Evolutionary conservation across 208 protist species (phyloP), one percentile per base, ranked within the genome.

Genomic region (Porcisia hertigi): DNA sequence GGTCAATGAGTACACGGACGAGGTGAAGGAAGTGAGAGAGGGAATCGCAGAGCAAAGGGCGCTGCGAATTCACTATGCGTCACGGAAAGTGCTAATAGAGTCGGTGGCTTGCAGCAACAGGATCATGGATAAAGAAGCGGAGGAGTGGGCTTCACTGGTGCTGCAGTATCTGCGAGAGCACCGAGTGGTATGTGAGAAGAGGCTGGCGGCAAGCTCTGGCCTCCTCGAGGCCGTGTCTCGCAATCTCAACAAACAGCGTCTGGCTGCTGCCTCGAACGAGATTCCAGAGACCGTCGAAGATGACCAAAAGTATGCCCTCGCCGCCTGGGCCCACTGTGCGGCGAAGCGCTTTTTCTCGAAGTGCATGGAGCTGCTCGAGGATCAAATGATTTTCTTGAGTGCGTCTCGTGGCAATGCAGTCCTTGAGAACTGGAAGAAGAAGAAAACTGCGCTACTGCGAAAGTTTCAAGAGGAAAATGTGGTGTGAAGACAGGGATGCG

Each of bases 271-370:
- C 18, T 67, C 71, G 23, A 47, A 60, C 43, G 86, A 88, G 71
- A 75, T 80, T 1, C 72, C 90, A 1, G 86, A 92, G 79, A 78
- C 75, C 39, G 39, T 81, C 41, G 84, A 84, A 25, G 85, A 87
- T 52, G 84, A 93, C 75, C 73, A 65, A 45, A 54, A 55, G 20
- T 96, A 96, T 79, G 88, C 88, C 20, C 75, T 87, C 14, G 67
- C 89, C 12, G 83, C 85, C 39, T 96, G 92, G 90, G 73, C 70
- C 25, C 90, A 96, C 79, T 90, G 79, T 53, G 82, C 81, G 20
- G 88, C 83, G 41, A 92, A 96, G 81, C 84, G 84, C 69, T 92
- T 93, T 66, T 94, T 94, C 77, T 81, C 92, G n/a, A 76, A 65
- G 47, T 88, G 75, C 72, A 88, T 94, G 80, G 88, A 96, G 82